Percentiles rank a stretch among this genome's conserved stretches.
phyloP scores from a whole-genome alignment of 2,329 filamentous ascomycete species.

The Cordyceps cateniannulata region DNA sequence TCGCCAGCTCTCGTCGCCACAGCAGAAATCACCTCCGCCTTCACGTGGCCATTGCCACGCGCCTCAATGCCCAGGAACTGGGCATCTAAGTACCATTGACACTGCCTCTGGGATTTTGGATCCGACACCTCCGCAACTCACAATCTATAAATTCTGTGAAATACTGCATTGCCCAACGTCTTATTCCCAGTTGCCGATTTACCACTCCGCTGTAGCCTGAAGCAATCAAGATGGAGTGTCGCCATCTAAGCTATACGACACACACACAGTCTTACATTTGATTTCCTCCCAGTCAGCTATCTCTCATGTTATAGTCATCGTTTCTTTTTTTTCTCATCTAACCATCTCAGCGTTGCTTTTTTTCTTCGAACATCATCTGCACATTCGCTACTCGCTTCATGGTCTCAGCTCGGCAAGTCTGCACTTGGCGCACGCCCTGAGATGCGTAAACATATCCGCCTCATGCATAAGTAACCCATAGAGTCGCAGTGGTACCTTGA shows the following conservation, averaged over 20 bases:
- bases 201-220: neutral
- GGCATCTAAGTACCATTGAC: neutral
- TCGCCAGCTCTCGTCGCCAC: neutral
- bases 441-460: neutral
- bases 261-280: neutral
- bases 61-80: neutral
- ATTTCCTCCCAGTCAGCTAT: neutral
- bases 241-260: neutral
- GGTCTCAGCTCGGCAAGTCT: neutral
- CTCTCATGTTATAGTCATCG: neutral
- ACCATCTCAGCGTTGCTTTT: too few species aligned
- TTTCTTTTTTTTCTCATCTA: neutral
- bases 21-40: neutral
- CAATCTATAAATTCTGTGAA: neutral
- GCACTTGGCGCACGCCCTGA: neutral
- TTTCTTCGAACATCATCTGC: too few species aligned
- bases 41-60: neutral
- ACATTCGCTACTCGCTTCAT: neutral
- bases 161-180: neutral
- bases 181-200: neutral
- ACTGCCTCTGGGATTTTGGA: neutral
- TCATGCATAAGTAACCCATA: neutral
- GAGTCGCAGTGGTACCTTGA: neutral
- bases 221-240: neutral
- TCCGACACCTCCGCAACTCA: neutral